Evolutionary conservation across 208 protist genomes (phyloP).

Genomic region (Acanthamoeba comandoni): DNA sequence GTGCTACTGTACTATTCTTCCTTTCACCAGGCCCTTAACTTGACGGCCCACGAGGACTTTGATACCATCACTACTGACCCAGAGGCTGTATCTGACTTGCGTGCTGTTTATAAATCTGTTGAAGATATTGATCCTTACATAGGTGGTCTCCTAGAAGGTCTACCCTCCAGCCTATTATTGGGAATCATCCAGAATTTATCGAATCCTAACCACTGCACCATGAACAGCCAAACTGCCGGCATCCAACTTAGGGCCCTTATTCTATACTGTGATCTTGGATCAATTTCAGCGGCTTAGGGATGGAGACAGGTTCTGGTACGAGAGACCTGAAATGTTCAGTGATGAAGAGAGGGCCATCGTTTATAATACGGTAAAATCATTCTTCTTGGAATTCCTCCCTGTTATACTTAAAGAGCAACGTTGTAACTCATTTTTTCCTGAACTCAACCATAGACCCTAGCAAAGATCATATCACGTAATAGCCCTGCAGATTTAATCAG

Average conservation of each 20-base stretch:
- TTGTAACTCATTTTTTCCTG: too few species aligned
- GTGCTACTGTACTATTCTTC: background rate
- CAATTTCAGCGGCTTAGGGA: conserved; percentile 72
- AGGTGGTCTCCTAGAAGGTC: conserved; percentile 29
- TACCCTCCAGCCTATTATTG: too few species aligned
- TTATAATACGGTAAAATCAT: conserved; percentile 36
- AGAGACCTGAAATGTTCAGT: conserved; percentile 54
- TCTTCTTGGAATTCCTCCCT: background rate
- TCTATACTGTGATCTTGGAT: background rate
- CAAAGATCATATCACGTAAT: too few species aligned
- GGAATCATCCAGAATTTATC: too few species aligned
- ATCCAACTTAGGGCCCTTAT: conserved; percentile 67
- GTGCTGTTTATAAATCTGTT: too few species aligned
- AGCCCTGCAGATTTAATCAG: too few species aligned
- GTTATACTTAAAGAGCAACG: too few species aligned
- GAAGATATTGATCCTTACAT: conserved; percentile 54
- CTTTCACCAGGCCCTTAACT: background rate
- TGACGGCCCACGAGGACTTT: background rate
- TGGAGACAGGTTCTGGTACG: conserved; percentile 76
- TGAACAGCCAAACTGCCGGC: background rate
- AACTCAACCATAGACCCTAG: too few species aligned
- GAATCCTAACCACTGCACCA: too few species aligned
- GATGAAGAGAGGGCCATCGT: conserved; percentile 2
- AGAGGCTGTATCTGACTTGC: too few species aligned
- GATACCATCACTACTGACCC: too few species aligned